Conservation (phyloP, 176 grass and related monocot species). For the Raddia guianensis region DNA sequence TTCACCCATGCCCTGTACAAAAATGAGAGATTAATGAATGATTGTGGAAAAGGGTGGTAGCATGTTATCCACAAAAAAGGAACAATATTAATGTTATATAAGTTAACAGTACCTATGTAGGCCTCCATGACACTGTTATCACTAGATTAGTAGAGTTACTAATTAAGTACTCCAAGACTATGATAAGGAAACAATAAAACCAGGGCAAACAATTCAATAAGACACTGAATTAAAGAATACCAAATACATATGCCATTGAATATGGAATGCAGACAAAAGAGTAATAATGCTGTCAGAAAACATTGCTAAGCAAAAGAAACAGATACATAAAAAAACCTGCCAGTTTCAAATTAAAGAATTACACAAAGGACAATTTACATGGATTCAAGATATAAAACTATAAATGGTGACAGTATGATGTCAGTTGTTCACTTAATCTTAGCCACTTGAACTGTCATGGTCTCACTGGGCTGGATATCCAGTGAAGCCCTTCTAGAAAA, state of each 20-base stretch:
- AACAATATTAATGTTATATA: neutral
- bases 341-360: neutral
- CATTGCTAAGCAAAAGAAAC: neutral
- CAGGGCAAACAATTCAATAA: slow-evolving; percentile 21
- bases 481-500: too few relatives aligned
- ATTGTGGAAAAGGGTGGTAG: slow-evolving; percentile 12
- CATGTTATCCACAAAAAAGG: slow-evolving; percentile 35
- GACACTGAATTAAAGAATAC: slow-evolving; percentile 3
- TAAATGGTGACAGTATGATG: neutral
- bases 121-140: neutral
- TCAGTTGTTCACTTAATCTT: slow-evolving; percentile 3
- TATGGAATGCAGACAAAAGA: slow-evolving; percentile 27
- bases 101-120: neutral
- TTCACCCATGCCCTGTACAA: slow-evolving; percentile 88
- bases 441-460: too few relatives aligned
- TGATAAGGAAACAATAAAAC: slow-evolving; percentile 21
- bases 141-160: slow-evolving; percentile 8
- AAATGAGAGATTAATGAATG: slow-evolving; percentile 22
- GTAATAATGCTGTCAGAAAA: slow-evolving; percentile 2
- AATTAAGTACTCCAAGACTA: neutral
- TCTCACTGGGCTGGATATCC: too few relatives aligned
- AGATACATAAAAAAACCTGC: neutral
- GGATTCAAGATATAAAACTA: neutral
- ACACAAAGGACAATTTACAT: neutral
- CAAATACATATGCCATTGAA: slow-evolving; percentile 17